Evolutionary conservation across 75 land plant species (phyloP).

Genomic region (Pinus taeda): DNA sequence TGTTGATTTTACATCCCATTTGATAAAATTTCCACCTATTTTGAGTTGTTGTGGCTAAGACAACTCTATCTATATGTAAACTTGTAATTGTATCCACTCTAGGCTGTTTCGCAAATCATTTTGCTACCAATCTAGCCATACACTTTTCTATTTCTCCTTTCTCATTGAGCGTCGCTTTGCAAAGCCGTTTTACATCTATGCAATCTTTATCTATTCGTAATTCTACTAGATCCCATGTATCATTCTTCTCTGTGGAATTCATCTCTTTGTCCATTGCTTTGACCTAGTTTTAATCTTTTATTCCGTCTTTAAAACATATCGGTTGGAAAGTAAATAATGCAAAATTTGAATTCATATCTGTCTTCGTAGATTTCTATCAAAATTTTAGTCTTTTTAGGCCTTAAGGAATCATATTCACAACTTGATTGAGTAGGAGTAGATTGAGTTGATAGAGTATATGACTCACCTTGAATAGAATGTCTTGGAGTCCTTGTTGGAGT

Average conservation of each 20-base stretch:
- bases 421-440: background rate
- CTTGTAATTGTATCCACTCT: too few species aligned
- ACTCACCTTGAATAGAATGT: too few species aligned
- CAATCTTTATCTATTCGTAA: background rate
- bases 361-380: background rate
- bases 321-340: background rate
- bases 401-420: background rate
- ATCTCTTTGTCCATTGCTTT: background rate
- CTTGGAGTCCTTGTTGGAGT: too few species aligned
- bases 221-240: background rate
- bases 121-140: background rate
- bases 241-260: background rate
- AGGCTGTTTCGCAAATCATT: background rate
- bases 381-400: background rate
- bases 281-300: background rate
- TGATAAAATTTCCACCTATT: conserved; percentile 2
- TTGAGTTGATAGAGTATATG: background rate
- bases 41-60: background rate
- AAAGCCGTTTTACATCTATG: background rate
- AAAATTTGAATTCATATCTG: background rate
- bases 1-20: background rate
- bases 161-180: background rate
- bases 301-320: background rate
- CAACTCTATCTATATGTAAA: background rate
- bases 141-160: background rate